A percentile compares a stretch with the other conserved stretches of the same genome.
Evolutionary conservation across 2,329 filamentous ascomycete genomes (phyloP).

Genomic region (Microsporum audouinii): DNA sequence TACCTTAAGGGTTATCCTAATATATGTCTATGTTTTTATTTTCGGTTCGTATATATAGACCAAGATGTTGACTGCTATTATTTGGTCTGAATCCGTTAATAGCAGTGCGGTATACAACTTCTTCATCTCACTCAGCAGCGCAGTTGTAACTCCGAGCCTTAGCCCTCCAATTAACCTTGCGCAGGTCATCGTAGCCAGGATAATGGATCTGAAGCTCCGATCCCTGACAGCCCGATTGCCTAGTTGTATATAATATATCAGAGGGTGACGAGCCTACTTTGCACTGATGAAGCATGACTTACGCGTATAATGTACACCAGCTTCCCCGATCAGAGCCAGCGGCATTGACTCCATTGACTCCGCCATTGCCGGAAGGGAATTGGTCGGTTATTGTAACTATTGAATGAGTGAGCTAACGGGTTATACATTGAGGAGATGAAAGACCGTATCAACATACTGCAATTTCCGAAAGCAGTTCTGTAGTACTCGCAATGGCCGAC

Average conservation of each 20-base stretch:
- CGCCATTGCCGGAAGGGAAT: not conserved
- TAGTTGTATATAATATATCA: not conserved
- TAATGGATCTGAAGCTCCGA: conserved; percentile 5
- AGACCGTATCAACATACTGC: not conserved
- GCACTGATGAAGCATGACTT: not conserved
- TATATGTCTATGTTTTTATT: too few relatives aligned
- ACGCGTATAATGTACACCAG: conserved; percentile 5
- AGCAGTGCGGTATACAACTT: not conserved
- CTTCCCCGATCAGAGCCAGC: not conserved
- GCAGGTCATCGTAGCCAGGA: conserved; percentile 4
- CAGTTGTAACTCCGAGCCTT: conserved; percentile 5
- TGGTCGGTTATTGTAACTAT: conserved; percentile 3
- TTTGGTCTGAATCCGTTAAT: too few relatives aligned
- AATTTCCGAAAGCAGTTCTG: conserved; percentile 1
- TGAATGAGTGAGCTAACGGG: not conserved
- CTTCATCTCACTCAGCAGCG: not conserved
- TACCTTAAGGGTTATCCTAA: too few relatives aligned
- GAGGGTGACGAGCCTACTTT: not conserved
- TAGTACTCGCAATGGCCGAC: conserved; percentile 5
- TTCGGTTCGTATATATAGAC: too few relatives aligned
- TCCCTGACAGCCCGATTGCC: conserved; percentile 3
- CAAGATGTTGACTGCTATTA: too few relatives aligned
- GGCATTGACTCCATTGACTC: not conserved
- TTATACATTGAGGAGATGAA: not conserved
- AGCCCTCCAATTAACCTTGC: conserved; percentile 1